Evolutionary conservation across 2,329 filamentous ascomycete species (phyloP), one percentile per base, ranked within the genome.

Genomic region (Cadophora sp.): DNA sequence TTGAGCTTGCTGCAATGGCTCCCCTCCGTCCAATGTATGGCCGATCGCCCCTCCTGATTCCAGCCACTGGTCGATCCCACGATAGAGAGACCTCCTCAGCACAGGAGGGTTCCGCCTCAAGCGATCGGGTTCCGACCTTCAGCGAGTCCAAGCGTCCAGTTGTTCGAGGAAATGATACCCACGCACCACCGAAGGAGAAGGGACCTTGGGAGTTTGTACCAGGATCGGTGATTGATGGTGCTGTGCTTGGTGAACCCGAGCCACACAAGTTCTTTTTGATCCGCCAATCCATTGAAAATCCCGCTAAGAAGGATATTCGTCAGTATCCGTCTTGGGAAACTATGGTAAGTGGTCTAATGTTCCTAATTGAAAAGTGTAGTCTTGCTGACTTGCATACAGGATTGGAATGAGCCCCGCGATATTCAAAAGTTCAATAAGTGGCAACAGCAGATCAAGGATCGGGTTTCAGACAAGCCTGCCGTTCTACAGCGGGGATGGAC

Each of bases 251-350:
- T 13, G n/a, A 18, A 1, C 67, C 67, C 1, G 65, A 66, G 13
- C 41, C 63, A 7, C 68, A 68, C 3, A 69, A 69, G 27, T 68
- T 66, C n/a, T 71, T 69, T 33, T 24, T 71, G 43, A 18, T 68
- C 4, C 65, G 67, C 7, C 41, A 64, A 16, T 36, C 50, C 27
- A 53, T 9, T 11, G 5, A 43, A 0, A 16, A 69, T 20, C 56
- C 63, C 6, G 18, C 11, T 11, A 58, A 47, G 8, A 59, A 55
- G 13, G 45, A 66, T 5, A 13, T 67, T 13, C 58, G 63, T 24
- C 59, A 69, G 36, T 71, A 63, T 22, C 63, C 59, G 0, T 20
- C 58, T 6, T 66, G 64, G 33, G 33, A 36, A 9, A 56, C 41
- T n/a, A 65, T 69, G 27, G 55, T 58, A 41, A 58, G 55, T 58